Evolutionary conservation across 192 early-diverging fungal genomes (phyloP).

Genomic region (Dissophora ornata): DNA sequence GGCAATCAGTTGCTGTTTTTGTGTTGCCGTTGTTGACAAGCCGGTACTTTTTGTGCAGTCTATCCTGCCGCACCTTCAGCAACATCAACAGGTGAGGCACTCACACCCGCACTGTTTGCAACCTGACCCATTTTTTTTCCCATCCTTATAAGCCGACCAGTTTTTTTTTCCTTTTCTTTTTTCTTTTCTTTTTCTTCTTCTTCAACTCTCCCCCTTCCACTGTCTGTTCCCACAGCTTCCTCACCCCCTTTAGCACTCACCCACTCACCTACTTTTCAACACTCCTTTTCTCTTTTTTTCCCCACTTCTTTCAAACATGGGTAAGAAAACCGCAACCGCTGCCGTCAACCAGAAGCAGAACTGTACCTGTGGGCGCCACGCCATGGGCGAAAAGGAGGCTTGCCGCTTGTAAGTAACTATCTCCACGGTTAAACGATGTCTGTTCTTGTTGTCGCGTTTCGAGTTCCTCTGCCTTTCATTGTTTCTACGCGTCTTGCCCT

Average conservation of each 20-base stretch:
- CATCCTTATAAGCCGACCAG: slow-evolving; percentile 7
- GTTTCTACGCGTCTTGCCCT: not conserved
- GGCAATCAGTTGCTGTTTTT: too few species aligned
- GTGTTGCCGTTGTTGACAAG: too few species aligned
- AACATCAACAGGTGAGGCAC: not conserved
- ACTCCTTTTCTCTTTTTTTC: not conserved
- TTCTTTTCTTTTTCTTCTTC: slow-evolving; percentile 9
- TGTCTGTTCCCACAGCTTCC: slow-evolving; percentile 6
- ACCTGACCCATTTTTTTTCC: slow-evolving; percentile 14
- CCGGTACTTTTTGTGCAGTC: too few species aligned
- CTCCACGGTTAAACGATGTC: not conserved
- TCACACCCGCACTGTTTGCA: too few species aligned
- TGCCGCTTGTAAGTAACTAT: slow-evolving; percentile 49
- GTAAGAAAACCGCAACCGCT: slow-evolving; percentile 46
- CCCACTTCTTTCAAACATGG: slow-evolving; percentile 11
- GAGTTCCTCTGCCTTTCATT: not conserved
- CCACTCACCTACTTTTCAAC: not conserved
- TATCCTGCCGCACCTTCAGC: too few species aligned
- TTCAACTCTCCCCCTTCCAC: slow-evolving; percentile 1
- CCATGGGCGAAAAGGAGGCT: slow-evolving; percentile 51
- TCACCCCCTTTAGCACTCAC: not conserved
- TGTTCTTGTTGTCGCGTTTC: not conserved
- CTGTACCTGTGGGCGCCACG: slow-evolving; percentile 52
- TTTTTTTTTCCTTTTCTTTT: not conserved
- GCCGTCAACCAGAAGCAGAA: slow-evolving; percentile 46